Base-by-base conservation (phyloP, 2,329 filamentous ascomycete species). In the Pseudogymnoascus sp. region DNA sequence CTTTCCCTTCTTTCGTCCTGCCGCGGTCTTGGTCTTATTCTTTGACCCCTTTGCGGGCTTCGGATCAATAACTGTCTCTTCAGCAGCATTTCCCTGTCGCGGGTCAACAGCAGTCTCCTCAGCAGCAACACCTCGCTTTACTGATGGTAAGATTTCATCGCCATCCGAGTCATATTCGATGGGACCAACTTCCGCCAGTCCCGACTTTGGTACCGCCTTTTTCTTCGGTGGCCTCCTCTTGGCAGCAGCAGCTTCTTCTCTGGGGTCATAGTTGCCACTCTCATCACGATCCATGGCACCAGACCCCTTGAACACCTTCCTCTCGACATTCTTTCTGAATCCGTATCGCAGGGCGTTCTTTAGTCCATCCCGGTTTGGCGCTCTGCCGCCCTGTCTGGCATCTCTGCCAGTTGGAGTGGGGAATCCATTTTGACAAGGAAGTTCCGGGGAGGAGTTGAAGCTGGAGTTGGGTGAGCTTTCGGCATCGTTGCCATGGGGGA, bases 211-310 rank as follows among this genome's bases (percentile, higher is more conserved):
- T 25, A 13, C n/a, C 27, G 8, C 27, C n/a, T 55, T 55, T 6
- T 55, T 55, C 27, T 55, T 55, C 13, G n/a, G 27, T 18, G 27
- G 45, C 27, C 45, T 55, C n/a, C 45, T 55, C 4, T 12, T 55
- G 45, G 45, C 45, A 12, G 45, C 45, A 12, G 45, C 9, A 55
- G 27, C 45, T 18, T 55, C 27, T 59, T 59, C 25, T n/a, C 10
- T 18, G 2, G 59, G 59, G 4, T 60, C 39, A 21, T 60, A 60
- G 59, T 37, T 60, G 27, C 59, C 59, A 42, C 59, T 60, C 59
- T 33, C 59, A 18, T 60, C 59, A 21, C 12, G 13, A 42, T 60
- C 59, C 35, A 42, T 21, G 15, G 12, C 36, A 12, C 39, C 59
- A 33, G 35, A 42, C 8, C 59, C 59, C 4, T 42, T 37, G 13